Base-by-base conservation (phyloP, 495 filamentous ascomycete species). In the Podospora anserina region DNA sequence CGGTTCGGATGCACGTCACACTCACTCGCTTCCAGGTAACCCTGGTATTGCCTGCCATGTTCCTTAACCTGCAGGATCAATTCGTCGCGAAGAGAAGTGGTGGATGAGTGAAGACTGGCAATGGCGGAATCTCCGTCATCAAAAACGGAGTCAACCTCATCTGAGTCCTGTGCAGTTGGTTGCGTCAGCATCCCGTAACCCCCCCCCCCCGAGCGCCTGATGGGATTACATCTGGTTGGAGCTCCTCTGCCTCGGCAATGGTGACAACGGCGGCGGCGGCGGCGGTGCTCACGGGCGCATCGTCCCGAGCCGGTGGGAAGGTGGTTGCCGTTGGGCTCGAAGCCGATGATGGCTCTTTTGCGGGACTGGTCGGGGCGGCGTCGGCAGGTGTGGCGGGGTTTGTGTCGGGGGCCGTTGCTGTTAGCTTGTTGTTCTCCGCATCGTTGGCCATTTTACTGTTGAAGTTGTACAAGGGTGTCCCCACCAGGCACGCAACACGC, bases 61-160 rank as follows among this genome's bases (percentile, higher is more conserved):
- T 69, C 68, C 56, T 30, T 64, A 19, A 64, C 56, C 30, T 66
- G 63, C 20, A 30, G 11, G 19, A 69, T 69, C 63, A 69, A 34
- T 32, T 69, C 68, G 11, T 69, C 68, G 27, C 68, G 30, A 13
- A 69, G 23, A 4, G 68, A 69, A 2, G 62, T 63, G 2, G 63
- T 69, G 5, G 68, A 69, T 1, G 68, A 69, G 63, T 69, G 63
- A 20, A 69, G 56, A 63, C 61, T 63, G 61, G 61, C 61, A 49
- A 63, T 44, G 16, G 61, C 61, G 4, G 61, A 63, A 44, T 63
- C 61, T n/a, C 61, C 61, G 15, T 63, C 61, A 32, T 63, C 61
- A n/a, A 63, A 63, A 39, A 49, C 32, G 1, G 28, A 39, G 20
- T 63, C 61, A 32, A 61, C 59, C 18, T 49, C 61, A 1, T 63